Evolutionary conservation across 1,139 yeast species (phyloP).

Genomic region (Nadsonia starkeyi-henricii): DNA sequence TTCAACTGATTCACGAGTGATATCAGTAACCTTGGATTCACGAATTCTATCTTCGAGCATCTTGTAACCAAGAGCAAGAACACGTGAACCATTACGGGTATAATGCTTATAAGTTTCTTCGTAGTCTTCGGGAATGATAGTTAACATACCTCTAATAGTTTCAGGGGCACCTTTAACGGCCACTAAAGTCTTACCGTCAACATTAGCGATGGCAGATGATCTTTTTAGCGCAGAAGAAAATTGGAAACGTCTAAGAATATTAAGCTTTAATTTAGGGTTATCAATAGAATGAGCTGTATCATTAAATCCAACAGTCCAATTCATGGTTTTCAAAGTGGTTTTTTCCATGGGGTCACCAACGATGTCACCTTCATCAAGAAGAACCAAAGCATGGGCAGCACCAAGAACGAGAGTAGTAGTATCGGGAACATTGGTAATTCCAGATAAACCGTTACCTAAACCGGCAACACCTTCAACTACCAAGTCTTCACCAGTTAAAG

Average conservation of each 20-base stretch:
- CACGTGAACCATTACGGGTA: conserved; percentile 94
- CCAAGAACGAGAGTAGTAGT: conserved; percentile 69
- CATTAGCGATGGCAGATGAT: conserved; percentile 74
- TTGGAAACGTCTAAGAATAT: conserved; percentile 86
- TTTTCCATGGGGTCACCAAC: conserved; percentile 99
- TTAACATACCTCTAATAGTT: conserved; percentile 69
- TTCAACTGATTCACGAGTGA: conserved; percentile 68
- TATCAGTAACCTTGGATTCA: conserved; percentile 37
- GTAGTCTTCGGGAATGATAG: conserved; percentile 58
- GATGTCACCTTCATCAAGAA: conserved; percentile 87
- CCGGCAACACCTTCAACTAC: conserved; percentile 96
- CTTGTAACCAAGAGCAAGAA: conserved; percentile 84
- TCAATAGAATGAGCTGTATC: conserved; percentile 29
- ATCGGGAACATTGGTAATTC: conserved; percentile 47
- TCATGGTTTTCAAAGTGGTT: conserved; percentile 79
- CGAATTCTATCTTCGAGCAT: conserved; percentile 40
- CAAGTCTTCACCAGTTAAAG: conserved; percentile 92
- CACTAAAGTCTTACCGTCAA: conserved; percentile 41
- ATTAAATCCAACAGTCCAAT: conserved; percentile 69
- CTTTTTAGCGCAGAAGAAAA: conserved; percentile 92
- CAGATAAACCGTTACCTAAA: conserved; percentile 32
- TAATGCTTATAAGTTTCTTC: conserved; percentile 81
- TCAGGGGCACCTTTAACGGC: conserved; percentile 99
- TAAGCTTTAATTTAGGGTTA: conserved; percentile 26
- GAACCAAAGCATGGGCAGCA: conserved; percentile 91